These are phyloP conservation scores for Kwoniella sp. DNA, from an alignment of 768 basidiomycete species.

Conservation along the genomic window DNA sequence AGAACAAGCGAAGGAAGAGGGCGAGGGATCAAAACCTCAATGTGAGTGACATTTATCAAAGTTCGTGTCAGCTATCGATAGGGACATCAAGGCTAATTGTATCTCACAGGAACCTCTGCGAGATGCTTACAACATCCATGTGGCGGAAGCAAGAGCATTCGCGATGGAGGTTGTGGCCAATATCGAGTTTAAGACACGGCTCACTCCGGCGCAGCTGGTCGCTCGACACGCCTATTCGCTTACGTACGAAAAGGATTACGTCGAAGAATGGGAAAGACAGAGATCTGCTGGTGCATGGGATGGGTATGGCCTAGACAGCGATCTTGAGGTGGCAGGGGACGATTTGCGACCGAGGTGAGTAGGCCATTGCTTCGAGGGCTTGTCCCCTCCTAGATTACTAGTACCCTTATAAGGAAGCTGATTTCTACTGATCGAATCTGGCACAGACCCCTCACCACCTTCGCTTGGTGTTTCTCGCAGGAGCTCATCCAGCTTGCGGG, in stretches of 20 bases:
- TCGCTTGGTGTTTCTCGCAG: constrained; percentile 52
- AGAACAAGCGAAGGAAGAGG: constrained; percentile 44
- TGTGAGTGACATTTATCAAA: constrained; percentile 22
- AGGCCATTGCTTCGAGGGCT: too few relatives aligned
- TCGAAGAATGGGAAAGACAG: constrained; percentile 34
- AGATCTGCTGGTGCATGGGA: constrained; percentile 22
- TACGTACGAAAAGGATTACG: constrained; percentile 45
- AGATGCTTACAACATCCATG: constrained; percentile 43
- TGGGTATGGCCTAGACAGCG: constrained; percentile 8
- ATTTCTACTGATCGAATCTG: background rate
- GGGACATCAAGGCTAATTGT: background rate
- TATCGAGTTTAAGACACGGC: constrained; percentile 26
- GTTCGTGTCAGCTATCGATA: background rate
- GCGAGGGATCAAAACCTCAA: constrained; percentile 53
- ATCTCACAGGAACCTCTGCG: constrained; percentile 41
- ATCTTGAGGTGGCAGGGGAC: constrained; percentile 26
- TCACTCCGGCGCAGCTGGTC: constrained; percentile 37
- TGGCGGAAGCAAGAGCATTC: constrained; percentile 28
- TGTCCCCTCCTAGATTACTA: too few relatives aligned
- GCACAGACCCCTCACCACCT: constrained; percentile 42
- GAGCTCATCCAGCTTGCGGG: constrained; percentile 42
- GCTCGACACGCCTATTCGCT: constrained; percentile 53
- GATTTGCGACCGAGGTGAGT: constrained; percentile 40
- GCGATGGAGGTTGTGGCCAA: constrained; percentile 29
- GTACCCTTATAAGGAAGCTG: constrained; percentile 1